These are phyloP conservation scores for Coemansia sp. DNA, from an alignment of 192 early-diverging fungal species.

Conservation along the genomic window DNA sequence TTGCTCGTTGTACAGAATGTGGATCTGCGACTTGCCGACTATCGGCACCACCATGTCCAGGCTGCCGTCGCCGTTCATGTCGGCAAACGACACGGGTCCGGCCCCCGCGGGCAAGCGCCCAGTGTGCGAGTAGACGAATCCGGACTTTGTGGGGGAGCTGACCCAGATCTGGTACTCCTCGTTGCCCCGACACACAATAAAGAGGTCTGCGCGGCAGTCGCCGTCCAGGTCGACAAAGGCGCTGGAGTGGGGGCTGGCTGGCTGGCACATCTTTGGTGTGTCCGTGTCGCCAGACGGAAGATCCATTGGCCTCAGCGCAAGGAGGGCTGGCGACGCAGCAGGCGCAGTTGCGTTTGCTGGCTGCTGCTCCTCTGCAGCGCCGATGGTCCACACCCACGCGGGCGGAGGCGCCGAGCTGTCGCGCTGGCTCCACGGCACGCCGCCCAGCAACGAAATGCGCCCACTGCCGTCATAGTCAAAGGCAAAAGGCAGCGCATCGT, in stretches of 20 bases:
- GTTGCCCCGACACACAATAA: conserved; percentile 70
- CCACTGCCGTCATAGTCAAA: conserved; percentile 38
- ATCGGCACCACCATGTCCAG: conserved; percentile 83
- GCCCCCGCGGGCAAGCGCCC: conserved; percentile 65
- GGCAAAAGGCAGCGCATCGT: conserved; percentile 32
- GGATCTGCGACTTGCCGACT: conserved; percentile 63
- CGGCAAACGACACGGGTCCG: conserved; percentile 87
- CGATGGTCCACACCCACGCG: conserved; percentile 27
- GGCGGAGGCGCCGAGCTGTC: not conserved
- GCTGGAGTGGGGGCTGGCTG: conserved; percentile 84
- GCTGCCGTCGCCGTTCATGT: conserved; percentile 93
- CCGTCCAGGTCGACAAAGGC: conserved; percentile 94
- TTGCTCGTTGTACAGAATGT: conserved; percentile 82
- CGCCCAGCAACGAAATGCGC: conserved; percentile 12
- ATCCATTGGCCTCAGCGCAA: conserved; percentile 8
- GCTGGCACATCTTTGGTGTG: conserved; percentile 59
- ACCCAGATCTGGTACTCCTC: conserved; percentile 78
- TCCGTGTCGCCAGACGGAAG: conserved; percentile 7
- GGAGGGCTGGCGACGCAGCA: conserved; percentile 48
- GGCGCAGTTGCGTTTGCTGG: conserved; percentile 65
- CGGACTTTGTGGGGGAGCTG: conserved; percentile 58
- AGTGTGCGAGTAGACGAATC: conserved; percentile 66
- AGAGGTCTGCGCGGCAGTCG: conserved; percentile 82
- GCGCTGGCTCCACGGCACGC: conserved; percentile 21
- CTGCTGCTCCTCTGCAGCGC: too few relatives aligned